A percentile compares a stretch with the other conserved stretches of the same genome.
Conservation (phyloP, 2,329 filamentous ascomycete species). For the Trichoderma polysporum region DNA sequence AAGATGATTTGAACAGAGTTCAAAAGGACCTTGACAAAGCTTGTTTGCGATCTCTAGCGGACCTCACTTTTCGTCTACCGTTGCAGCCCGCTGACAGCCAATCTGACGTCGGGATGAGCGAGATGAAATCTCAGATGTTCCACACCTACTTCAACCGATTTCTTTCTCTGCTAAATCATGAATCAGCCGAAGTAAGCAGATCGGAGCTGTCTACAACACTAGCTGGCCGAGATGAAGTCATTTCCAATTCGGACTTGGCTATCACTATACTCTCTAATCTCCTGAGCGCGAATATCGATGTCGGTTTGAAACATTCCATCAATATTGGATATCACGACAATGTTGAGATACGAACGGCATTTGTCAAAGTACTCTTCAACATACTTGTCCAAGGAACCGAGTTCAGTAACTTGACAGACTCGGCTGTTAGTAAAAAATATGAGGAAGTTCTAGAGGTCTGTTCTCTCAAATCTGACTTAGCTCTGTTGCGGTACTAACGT, state of each 20-base stretch:
- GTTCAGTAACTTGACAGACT: constrained; percentile 66
- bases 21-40: constrained; percentile 67
- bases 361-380: constrained; percentile 69
- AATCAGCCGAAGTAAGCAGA: constrained; percentile 44
- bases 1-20: constrained; percentile 57
- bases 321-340: constrained; percentile 71
- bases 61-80: constrained; percentile 64
- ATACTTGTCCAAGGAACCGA: constrained; percentile 71
- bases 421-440: constrained; percentile 67
- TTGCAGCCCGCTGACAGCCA: constrained; percentile 65
- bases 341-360: constrained; percentile 66
- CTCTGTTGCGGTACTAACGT: background rate
- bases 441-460: constrained; percentile 59
- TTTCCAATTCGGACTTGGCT: constrained; percentile 60
- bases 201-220: constrained; percentile 34
- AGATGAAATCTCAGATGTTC: constrained; percentile 70
- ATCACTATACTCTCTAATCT: constrained; percentile 69
- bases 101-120: constrained; percentile 64
- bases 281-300: constrained; percentile 69
- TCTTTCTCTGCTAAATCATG: constrained; percentile 62
- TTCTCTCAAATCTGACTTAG: background rate
- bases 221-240: constrained; percentile 51
- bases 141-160: constrained; percentile 71
- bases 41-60: constrained; percentile 63
- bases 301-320: constrained; percentile 67